Conservation (phyloP, 345 rosid genomes). For the Anacardium occidentale region DNA sequence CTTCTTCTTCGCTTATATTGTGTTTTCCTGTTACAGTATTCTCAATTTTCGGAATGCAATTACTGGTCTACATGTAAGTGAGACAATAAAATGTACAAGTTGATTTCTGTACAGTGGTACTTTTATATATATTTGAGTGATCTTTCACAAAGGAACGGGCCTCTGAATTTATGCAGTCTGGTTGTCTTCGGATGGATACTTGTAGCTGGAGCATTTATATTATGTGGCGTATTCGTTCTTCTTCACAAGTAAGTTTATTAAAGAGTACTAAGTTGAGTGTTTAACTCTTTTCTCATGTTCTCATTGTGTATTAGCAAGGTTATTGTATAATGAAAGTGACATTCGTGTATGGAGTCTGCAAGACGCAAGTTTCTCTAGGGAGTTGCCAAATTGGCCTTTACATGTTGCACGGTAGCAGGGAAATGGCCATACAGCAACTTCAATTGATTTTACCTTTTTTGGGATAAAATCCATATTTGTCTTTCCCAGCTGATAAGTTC, state of each 20-base stretch:
- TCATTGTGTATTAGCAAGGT: not conserved
- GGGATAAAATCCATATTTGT: no score
- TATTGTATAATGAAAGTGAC: not conserved
- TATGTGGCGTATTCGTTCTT: slow-evolving; percentile 82
- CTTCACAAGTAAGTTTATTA: slow-evolving; percentile 73
- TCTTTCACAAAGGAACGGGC: not conserved
- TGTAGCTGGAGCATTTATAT: slow-evolving; percentile 82
- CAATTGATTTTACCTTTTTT: no score
- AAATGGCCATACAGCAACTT: no score
- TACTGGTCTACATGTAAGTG: slow-evolving; percentile 80
- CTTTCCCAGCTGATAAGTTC: not conserved
- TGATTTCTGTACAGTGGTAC: not conserved
- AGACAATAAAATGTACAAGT: not conserved
- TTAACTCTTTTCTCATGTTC: not conserved
- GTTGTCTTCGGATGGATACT: slow-evolving; percentile 85
- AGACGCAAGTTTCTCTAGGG: no score
- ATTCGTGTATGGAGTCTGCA: not conserved
- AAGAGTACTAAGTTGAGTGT: not conserved
- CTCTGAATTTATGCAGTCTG: slow-evolving; percentile 51
- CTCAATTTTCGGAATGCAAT: slow-evolving; percentile 74
- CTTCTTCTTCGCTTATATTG: not conserved
- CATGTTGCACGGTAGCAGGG: no score
- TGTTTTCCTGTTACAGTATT: slow-evolving; percentile 47
- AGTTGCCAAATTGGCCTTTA: no score
- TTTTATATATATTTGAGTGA: not conserved